Evolutionary conservation across 1,284 basidiomycete species (phyloP).

Genomic region (Vanrija humicola): DNA sequence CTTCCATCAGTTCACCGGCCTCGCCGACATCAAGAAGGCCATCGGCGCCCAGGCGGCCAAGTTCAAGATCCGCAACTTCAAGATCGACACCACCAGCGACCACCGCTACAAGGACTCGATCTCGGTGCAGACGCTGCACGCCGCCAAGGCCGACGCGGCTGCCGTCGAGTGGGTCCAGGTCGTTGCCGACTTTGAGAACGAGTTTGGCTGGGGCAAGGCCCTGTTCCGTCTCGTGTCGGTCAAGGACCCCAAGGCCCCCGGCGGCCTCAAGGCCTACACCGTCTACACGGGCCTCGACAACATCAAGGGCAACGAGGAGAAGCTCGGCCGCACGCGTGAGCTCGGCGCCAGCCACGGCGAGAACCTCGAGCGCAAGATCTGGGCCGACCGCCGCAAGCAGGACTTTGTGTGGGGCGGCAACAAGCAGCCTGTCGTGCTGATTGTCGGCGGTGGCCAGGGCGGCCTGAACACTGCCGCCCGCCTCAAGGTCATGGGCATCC

Average conservation of each 20-base stretch:
- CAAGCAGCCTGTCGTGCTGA: conserved; percentile 27
- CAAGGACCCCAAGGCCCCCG: conserved; percentile 6
- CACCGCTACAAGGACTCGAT: conserved; percentile 49
- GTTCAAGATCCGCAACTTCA: conserved; percentile 16
- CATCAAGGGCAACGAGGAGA: conserved; percentile 53
- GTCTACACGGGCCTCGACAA: conserved; percentile 58
- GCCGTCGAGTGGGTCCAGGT: background rate
- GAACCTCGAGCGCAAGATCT: conserved; percentile 19
- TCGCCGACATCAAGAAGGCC: background rate
- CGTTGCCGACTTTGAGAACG: conserved; percentile 55
- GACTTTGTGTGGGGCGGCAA: conserved; percentile 13
- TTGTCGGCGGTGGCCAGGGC: conserved; percentile 25
- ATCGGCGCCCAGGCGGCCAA: background rate
- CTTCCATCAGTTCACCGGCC: background rate
- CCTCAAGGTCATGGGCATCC: conserved; percentile 45
- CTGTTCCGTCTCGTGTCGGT: conserved; percentile 55
- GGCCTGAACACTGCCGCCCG: conserved; percentile 41
- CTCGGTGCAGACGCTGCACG: background rate
- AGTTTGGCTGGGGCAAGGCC: conserved; percentile 59
- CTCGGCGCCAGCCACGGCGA: conserved; percentile 16
- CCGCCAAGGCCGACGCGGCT: background rate
- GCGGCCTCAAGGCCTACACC: conserved; percentile 56
- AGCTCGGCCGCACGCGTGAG: conserved; percentile 13
- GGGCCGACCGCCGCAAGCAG: conserved; percentile 30
- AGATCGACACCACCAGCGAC: conserved; percentile 48